Evolutionary conservation across 176 grass and related monocot genomes (phyloP).

Genomic region (Bolboschoenus planiculmis): DNA sequence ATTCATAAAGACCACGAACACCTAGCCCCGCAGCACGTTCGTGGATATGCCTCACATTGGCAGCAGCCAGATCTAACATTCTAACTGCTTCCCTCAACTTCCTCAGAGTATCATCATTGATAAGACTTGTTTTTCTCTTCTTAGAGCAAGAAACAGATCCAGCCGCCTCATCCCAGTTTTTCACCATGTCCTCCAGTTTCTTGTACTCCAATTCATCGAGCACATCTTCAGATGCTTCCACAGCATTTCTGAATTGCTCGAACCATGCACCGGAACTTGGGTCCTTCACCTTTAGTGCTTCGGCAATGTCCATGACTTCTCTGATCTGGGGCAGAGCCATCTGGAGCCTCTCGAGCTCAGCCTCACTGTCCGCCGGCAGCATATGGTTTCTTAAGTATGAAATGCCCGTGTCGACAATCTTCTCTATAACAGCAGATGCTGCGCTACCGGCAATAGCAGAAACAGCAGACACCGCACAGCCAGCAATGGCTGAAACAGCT

Average conservation of each 20-base stretch:
- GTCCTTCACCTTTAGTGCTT: neutral
- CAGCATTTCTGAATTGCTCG: neutral
- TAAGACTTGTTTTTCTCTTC: neutral
- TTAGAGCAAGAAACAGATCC: neutral
- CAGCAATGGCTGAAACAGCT: no score
- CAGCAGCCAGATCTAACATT: neutral
- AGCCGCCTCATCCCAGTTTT: neutral
- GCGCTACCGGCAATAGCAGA: neutral
- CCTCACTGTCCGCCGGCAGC: neutral
- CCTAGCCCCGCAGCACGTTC: neutral
- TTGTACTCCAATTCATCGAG: slow-evolving; percentile 31
- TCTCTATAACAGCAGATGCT: neutral
- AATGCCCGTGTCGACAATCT: neutral
- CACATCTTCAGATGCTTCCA: slow-evolving; percentile 21
- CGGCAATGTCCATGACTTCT: neutral
- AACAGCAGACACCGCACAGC: neutral
- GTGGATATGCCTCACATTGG: neutral
- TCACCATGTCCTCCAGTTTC: neutral
- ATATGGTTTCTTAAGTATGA: neutral
- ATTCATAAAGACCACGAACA: neutral
- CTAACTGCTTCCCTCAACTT: neutral
- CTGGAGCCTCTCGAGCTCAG: neutral
- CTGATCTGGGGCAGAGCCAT: neutral
- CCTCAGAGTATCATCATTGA: neutral
- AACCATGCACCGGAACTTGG: slow-evolving; percentile 4